A percentile compares a stretch with the other conserved stretches of the same genome.
Conservation (phyloP, 2,329 filamentous ascomycete genomes). For the Colletotrichum orbiculare region DNA sequence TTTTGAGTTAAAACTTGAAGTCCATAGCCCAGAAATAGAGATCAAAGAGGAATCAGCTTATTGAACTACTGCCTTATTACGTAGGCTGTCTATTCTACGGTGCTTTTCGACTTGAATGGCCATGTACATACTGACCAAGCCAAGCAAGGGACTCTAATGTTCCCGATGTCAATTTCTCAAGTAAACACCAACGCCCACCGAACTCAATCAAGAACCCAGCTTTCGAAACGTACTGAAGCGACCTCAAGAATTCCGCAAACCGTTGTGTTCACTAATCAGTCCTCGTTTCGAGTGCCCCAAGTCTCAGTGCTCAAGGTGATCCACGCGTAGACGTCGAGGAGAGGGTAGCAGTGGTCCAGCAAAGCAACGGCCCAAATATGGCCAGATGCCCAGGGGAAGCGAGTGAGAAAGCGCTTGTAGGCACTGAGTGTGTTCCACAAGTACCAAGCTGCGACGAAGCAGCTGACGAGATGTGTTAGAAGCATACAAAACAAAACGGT, state of each 20-base stretch:
- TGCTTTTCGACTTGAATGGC: too few relatives aligned
- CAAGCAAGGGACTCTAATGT: background rate
- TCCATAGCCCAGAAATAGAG: too few relatives aligned
- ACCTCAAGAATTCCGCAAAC: background rate
- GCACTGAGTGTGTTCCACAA: conserved; percentile 7
- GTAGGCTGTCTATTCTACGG: too few relatives aligned
- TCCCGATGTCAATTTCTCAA: background rate
- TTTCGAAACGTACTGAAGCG: background rate
- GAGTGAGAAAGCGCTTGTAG: conserved; percentile 22
- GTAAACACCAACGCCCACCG: background rate
- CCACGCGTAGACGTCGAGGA: conserved; percentile 33
- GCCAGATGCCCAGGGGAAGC: conserved; percentile 18
- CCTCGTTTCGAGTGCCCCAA: conserved; percentile 27
- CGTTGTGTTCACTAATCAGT: background rate
- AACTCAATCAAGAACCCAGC: background rate
- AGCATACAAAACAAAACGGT: too few relatives aligned
- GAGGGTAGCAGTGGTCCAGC: conserved; percentile 27
- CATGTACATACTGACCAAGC: too few relatives aligned
- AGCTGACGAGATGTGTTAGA: conserved; percentile 2
- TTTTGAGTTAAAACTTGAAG: too few relatives aligned
- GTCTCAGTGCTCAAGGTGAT: conserved; percentile 24
- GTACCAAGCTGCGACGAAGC: conserved; percentile 28
- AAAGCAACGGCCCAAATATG: conserved; percentile 29
- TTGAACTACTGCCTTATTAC: too few relatives aligned
- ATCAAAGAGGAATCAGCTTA: too few relatives aligned